Conservation (phyloP, 148 eudicot species). For the Agrostemma githago region DNA sequence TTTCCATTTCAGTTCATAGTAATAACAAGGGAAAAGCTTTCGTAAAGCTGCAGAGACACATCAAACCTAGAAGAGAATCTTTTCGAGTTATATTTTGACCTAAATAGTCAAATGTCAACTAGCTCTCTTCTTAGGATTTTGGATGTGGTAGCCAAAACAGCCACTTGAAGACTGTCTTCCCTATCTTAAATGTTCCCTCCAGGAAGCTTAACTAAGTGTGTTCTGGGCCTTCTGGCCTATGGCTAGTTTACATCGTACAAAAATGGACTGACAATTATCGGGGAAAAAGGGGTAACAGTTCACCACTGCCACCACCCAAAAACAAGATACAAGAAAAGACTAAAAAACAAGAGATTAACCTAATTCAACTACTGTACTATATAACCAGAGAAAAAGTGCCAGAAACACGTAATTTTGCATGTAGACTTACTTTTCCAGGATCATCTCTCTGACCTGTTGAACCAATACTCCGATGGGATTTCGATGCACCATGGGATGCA, state of each 20-base stretch:
- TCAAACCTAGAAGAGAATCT: not conserved
- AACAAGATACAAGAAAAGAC: not conserved
- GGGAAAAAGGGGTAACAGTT: not conserved
- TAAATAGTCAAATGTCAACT: not conserved
- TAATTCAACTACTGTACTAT: not conserved
- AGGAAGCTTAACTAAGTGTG: not conserved
- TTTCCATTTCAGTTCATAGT: not conserved
- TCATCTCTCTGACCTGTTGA: slow-evolving; percentile 97
- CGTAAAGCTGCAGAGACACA: not conserved
- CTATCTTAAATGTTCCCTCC: not conserved
- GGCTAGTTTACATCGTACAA: not conserved
- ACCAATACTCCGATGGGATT: slow-evolving; percentile 79
- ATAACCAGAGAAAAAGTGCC: not conserved
- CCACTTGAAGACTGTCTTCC: not conserved
- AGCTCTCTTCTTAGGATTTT: not conserved
- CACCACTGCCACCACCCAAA: not conserved
- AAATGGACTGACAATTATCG: not conserved
- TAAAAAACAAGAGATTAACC: not conserved
- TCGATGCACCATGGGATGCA: slow-evolving; percentile 89
- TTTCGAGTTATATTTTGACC: not conserved
- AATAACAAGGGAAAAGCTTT: not conserved
- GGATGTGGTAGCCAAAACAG: not conserved
- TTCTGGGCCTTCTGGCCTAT: not conserved
- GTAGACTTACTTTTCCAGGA: slow-evolving; percentile 69
- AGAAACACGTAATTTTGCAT: not conserved